These are phyloP conservation scores for Paralagenidium karlingii DNA, from an alignment of 352 stramenopile species.

Conservation along the genomic window DNA sequence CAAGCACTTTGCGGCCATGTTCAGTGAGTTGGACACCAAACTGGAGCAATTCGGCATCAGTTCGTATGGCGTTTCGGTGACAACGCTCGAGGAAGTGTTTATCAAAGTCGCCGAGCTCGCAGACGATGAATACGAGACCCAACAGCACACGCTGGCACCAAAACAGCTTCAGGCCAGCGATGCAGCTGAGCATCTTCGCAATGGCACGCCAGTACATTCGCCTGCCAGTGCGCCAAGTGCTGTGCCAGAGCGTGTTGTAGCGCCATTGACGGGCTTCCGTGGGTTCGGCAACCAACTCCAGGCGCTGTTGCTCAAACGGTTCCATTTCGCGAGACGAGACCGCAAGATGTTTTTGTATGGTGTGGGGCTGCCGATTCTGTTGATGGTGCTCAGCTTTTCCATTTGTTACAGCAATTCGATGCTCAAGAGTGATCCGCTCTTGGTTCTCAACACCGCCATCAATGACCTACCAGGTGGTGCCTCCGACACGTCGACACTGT, in stretches of 20 bases:
- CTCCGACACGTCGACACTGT: conserved; percentile 3
- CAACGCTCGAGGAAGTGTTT: conserved; percentile 85
- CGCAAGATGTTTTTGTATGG: conserved; percentile 83
- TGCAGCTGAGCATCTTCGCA: too few species aligned
- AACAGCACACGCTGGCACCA: conserved; percentile 44
- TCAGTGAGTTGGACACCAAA: conserved; percentile 52
- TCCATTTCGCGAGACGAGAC: conserved; percentile 84
- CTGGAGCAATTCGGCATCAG: conserved; percentile 19
- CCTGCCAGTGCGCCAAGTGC: too few species aligned
- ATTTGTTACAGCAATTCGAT: too few species aligned
- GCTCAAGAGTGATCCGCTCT: too few species aligned
- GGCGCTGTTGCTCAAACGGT: conserved; percentile 84
- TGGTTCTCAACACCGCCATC: background rate
- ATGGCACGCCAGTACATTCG: too few species aligned
- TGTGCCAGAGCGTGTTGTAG: too few species aligned
- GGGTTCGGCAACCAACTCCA: conserved; percentile 80
- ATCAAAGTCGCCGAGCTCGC: conserved; percentile 60
- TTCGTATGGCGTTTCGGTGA: conserved; percentile 71
- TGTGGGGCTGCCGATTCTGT: conserved; percentile 53
- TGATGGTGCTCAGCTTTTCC: conserved; percentile 76
- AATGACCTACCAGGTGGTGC: background rate
- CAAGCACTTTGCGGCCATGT: conserved; percentile 47
- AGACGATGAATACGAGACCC: conserved; percentile 23
- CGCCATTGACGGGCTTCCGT: conserved; percentile 8
- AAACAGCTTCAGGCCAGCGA: too few species aligned